Evolutionary conservation across 805 yeast genomes (phyloP), one percentile per base, ranked within the genome.

Genomic region (Blastobotrys muscicola): DNA sequence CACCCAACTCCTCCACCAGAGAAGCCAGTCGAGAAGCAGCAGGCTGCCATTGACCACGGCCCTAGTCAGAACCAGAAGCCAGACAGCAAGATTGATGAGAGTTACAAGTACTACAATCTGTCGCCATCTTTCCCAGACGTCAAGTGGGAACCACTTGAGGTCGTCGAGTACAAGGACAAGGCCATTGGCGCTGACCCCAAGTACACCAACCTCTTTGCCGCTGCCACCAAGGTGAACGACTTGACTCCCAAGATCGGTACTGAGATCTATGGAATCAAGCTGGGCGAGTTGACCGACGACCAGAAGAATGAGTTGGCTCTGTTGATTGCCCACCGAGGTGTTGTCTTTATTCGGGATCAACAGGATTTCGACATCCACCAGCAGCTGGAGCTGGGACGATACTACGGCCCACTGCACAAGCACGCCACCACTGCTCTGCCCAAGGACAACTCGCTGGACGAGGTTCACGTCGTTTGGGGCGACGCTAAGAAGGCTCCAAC

Each of bases 161-260:
- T 44, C 29, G 30, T 53, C n/a, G 51, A 49, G 8, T 44, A 41
- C 33, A 36, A 37, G 8, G 64, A 59, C 38, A 51, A 47, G 13
- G 65, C 59, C 1, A 42, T 57, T 11, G 38, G 45, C 4, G 65
- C 63, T 3, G 64, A 61, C 41, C 56, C 60, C 7, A 39, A 45
- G 13, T 59, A 52, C 49, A 38, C 50, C 32, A 51, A 55, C 15
- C 50, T 61, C 14, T 54, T 58, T 50, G 45, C 46, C 20, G 54
- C 52, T 14, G 62, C 58, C 11, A 44, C 49, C 14, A 45, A 53
- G 36, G 54, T 61, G 20, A 57, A 49, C 48, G 72, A 71, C 49
- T 59, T 82, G 33, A 75, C 85, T 1, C 90, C 92, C 29, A 80
- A 75, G 55, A 67, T 84, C 42, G 94, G 92, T 14, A 66, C 79